These are phyloP conservation scores for Penicillium sp. DNA, from an alignment of 2,329 filamentous ascomycete genomes.

Conservation along the genomic window DNA sequence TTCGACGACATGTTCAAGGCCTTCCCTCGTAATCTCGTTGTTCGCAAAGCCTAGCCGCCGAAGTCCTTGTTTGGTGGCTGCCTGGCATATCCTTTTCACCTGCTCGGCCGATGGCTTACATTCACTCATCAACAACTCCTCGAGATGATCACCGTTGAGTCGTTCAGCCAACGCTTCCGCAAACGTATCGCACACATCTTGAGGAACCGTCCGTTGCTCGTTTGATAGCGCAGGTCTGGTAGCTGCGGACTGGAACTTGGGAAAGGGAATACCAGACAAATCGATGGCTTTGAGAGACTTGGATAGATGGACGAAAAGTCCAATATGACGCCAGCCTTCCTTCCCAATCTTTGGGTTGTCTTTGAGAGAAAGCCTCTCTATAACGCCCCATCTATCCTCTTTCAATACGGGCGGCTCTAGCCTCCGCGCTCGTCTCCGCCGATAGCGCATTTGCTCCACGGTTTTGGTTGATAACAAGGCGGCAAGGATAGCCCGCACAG, in stretches of 20 bases:
- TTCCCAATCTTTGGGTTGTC: conserved; percentile 78
- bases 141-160: conserved; percentile 66
- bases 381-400: conserved; percentile 54
- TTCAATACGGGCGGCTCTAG: conserved; percentile 28
- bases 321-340: conserved; percentile 88
- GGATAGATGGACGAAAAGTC: conserved; percentile 84
- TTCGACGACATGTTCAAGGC: conserved; percentile 66
- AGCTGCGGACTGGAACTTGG: background rate
- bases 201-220: background rate
- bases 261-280: conserved; percentile 77
- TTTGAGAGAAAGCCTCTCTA: conserved; percentile 82
- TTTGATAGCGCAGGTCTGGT: too few relatives aligned
- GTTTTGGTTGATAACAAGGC: conserved; percentile 75
- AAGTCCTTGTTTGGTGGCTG: conserved; percentile 69
- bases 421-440: conserved; percentile 38
- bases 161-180: conserved; percentile 70
- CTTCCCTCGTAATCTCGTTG: conserved; percentile 68
- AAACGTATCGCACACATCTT: conserved; percentile 60
- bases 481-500: conserved; percentile 76
- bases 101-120: conserved; percentile 67
- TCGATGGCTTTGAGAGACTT: conserved; percentile 80
- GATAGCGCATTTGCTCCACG: conserved; percentile 53
- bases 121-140: conserved; percentile 76
- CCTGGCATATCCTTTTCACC: conserved; percentile 72
- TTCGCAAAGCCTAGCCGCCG: conserved; percentile 75